phyloP scores from a whole-genome alignment of 2,329 filamentous ascomycete genomes.

The Ophiostoma himal-ulmi region DNA sequence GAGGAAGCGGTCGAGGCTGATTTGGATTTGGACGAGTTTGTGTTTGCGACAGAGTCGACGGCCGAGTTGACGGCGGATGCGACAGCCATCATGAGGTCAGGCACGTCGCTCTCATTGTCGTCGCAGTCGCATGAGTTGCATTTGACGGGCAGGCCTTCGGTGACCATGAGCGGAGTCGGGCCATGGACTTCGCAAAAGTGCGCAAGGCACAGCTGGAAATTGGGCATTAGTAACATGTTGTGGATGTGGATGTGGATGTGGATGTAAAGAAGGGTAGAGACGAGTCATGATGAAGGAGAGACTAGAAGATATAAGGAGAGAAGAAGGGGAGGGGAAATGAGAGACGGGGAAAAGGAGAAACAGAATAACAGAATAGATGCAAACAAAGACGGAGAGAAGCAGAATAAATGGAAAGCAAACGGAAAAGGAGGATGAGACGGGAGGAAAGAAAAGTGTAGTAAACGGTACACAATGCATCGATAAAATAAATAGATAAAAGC shows the following conservation, averaged over 20 bases:
- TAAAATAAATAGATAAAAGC: slow-evolving; percentile 11
- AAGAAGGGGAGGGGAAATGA: background rate
- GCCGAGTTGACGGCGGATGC: slow-evolving; percentile 27
- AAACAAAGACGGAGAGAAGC: background rate
- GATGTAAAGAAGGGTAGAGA: slow-evolving; percentile 12
- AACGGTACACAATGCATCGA: background rate
- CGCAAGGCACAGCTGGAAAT: slow-evolving; percentile 59
- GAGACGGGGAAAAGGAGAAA: background rate
- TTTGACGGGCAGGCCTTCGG: slow-evolving; percentile 57
- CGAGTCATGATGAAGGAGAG: background rate
- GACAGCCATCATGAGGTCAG: slow-evolving; percentile 33
- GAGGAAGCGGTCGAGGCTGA: slow-evolving; percentile 26
- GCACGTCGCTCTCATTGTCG: slow-evolving; percentile 41
- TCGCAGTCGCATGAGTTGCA: slow-evolving; percentile 58
- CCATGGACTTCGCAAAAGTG: slow-evolving; percentile 67
- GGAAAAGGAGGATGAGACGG: slow-evolving; percentile 6
- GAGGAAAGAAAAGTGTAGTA: background rate
- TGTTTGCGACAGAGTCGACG: slow-evolving; percentile 31
- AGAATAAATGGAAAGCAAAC: background rate
- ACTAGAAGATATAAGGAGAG: background rate
- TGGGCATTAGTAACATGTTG: slow-evolving; percentile 37
- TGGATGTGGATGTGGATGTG: background rate
- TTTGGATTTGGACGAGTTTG: background rate
- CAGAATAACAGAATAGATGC: background rate
- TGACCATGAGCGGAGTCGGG: slow-evolving; percentile 64